A percentile compares a stretch with the other conserved stretches of the same genome.
Conservation (phyloP, 371 early-diverging fungal species). For the Mucor racemosus region DNA sequence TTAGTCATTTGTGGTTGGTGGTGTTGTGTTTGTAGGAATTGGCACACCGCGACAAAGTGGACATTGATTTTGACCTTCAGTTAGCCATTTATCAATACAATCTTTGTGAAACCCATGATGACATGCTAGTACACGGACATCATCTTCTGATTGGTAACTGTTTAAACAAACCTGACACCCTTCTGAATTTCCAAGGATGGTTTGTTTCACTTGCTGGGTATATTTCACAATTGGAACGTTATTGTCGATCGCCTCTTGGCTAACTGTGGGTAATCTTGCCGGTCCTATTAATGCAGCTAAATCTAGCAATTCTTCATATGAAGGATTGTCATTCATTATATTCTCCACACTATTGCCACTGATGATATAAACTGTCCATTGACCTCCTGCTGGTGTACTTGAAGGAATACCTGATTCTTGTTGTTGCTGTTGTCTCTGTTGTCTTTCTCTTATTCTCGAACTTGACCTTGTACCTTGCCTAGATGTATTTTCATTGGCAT, state of each 20-base stretch:
- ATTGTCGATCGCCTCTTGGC: slow-evolving; percentile 45
- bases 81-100: slow-evolving; percentile 82
- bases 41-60: slow-evolving; percentile 33
- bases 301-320: slow-evolving; percentile 55
- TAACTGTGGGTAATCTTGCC: slow-evolving; percentile 50
- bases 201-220: slow-evolving; percentile 31
- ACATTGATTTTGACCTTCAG: slow-evolving; percentile 34
- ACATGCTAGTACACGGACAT: slow-evolving; percentile 67
- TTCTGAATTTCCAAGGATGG: slow-evolving; percentile 28
- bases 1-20: slow-evolving; percentile 2
- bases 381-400: slow-evolving; percentile 3
- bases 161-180: slow-evolving; percentile 64
- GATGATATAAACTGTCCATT: slow-evolving; percentile 36
- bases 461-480: slow-evolving; percentile 13
- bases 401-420: not conserved
- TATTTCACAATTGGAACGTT: slow-evolving; percentile 35
- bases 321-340: slow-evolving; percentile 23
- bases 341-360: slow-evolving; percentile 29
- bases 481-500: not conserved
- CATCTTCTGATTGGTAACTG: slow-evolving; percentile 62
- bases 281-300: slow-evolving; percentile 58
- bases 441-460: slow-evolving; percentile 18
- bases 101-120: slow-evolving; percentile 78
- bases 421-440: slow-evolving; percentile 8
- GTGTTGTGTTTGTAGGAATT: slow-evolving; percentile 14